Evolutionary conservation across 306 rosid species (phyloP).

Genomic region (Geum urbanum): DNA sequence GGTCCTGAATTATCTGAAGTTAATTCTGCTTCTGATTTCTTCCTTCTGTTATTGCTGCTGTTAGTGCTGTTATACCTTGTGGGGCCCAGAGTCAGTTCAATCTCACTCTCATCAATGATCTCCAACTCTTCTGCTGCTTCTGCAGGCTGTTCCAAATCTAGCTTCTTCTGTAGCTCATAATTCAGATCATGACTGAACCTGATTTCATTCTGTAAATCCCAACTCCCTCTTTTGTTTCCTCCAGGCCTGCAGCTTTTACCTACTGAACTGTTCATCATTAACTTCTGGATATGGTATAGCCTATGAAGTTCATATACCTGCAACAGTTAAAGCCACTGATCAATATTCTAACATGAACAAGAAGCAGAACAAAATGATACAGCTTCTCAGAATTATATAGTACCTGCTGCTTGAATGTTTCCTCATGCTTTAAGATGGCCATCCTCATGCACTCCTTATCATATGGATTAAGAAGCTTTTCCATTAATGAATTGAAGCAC

Average conservation of each 20-base stretch:
- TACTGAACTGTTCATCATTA: constrained; percentile 55
- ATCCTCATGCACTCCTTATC: constrained; percentile 71
- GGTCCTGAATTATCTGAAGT: constrained; percentile 50
- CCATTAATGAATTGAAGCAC: constrained; percentile 63
- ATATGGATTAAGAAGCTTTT: constrained; percentile 53
- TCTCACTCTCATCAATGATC: constrained; percentile 66
- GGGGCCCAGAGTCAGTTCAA: constrained; percentile 76
- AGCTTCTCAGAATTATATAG: neutral
- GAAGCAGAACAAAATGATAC: neutral
- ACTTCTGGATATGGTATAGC: constrained; percentile 71
- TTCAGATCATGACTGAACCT: constrained; percentile 34
- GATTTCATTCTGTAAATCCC: constrained; percentile 44
- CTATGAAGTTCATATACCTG: constrained; percentile 91
- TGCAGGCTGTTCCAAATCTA: constrained; percentile 66
- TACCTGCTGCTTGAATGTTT: constrained; percentile 82
- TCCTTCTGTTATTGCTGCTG: constrained; percentile 27
- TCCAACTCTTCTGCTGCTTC: constrained; percentile 32
- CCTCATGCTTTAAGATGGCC: constrained; percentile 77
- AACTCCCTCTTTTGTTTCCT: constrained; percentile 34
- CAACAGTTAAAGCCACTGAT: constrained; percentile 10
- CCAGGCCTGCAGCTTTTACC: constrained; percentile 32
- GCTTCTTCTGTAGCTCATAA: constrained; percentile 32
- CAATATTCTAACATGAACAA: neutral
- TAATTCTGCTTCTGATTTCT: constrained; percentile 46
- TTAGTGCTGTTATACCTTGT: constrained; percentile 37